Evolutionary conservation across 2,329 filamentous ascomycete genomes (phyloP).

Genomic region (Cytospora piceicola): DNA sequence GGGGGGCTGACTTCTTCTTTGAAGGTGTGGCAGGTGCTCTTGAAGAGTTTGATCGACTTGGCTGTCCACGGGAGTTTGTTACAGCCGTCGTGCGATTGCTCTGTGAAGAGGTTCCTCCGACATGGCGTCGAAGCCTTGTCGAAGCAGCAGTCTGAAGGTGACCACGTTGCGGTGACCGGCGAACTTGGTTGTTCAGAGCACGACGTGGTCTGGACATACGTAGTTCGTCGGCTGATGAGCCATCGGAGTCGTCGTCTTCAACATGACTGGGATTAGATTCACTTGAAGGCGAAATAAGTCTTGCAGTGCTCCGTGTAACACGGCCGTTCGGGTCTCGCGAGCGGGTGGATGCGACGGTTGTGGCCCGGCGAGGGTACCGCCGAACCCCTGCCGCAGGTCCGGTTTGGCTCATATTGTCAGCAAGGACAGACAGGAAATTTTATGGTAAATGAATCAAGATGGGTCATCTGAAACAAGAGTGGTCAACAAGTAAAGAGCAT

Average conservation of each 20-base stretch:
- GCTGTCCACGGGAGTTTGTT: constrained; percentile 11
- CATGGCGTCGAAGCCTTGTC: constrained; percentile 19
- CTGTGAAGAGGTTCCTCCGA: neutral
- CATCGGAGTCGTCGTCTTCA: constrained; percentile 11
- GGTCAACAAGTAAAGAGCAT: neutral
- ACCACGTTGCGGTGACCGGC: constrained; percentile 16
- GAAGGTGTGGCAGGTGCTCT: constrained; percentile 11
- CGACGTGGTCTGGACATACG: constrained; percentile 10
- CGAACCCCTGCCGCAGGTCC: constrained; percentile 26
- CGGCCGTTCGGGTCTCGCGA: constrained; percentile 23
- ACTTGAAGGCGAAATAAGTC: constrained; percentile 21
- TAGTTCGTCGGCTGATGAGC: constrained; percentile 11
- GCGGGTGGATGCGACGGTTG: constrained; percentile 20
- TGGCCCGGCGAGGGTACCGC: constrained; percentile 28
- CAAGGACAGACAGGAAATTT: constrained; percentile 8
- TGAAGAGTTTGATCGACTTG: constrained; percentile 3
- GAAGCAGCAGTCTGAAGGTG: constrained; percentile 24
- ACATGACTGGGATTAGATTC: constrained; percentile 12
- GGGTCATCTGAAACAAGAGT: neutral
- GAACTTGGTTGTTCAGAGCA: constrained; percentile 7
- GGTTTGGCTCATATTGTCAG: constrained; percentile 28
- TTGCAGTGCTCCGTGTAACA: constrained; percentile 29
- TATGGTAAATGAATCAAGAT: neutral
- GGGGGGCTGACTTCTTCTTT: constrained; percentile 14
- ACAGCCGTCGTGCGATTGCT: constrained; percentile 2